These are phyloP conservation scores for Hygrocybe punicea DNA, from an alignment of 768 basidiomycete species.

Conservation along the genomic window DNA sequence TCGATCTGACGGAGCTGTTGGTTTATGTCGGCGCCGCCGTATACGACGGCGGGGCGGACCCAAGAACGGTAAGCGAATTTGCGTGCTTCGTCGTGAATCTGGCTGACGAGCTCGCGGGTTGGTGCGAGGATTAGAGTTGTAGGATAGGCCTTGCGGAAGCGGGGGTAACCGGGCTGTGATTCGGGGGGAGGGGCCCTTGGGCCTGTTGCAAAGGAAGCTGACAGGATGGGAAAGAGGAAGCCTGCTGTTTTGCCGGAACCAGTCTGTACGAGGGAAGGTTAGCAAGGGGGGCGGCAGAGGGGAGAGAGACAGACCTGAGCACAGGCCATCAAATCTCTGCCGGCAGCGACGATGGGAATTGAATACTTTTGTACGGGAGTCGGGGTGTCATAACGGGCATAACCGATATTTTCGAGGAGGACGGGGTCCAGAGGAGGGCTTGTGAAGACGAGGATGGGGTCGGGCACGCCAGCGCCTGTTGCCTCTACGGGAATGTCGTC, in stretches of 20 bases:
- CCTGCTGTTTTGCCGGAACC: constrained; percentile 99
- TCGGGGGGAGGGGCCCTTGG: constrained; percentile 65
- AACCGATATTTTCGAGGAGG: constrained; percentile 91
- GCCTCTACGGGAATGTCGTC: constrained; percentile 99
- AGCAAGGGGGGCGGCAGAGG: constrained; percentile 13
- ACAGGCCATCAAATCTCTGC: constrained; percentile 91
- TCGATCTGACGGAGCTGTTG: constrained; percentile 92
- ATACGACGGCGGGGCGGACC: constrained; percentile 98
- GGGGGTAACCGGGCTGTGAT: constrained; percentile 49
- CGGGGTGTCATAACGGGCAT: constrained; percentile 89
- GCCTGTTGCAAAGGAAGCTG: constrained; percentile 82
- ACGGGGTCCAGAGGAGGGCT: constrained; percentile 87
- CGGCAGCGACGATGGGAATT: constrained; percentile 91
- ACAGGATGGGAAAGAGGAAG: constrained; percentile 98
- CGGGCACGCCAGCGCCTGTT: constrained; percentile 95
- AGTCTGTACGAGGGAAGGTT: constrained; percentile 55
- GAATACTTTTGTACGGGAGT: constrained; percentile 99
- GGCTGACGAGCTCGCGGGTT: constrained; percentile 96
- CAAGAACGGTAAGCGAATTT: constrained; percentile 99
- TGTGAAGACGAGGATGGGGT: constrained; percentile 84
- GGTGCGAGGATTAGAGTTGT: constrained; percentile 97
- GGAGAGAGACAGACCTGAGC: constrained; percentile 64
- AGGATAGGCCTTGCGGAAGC: constrained; percentile 87
- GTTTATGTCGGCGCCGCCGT: constrained; percentile 98
- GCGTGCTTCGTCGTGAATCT: constrained; percentile 98